These are phyloP conservation scores for Phaeosphaeriaceae sp. DNA, from an alignment of 2,329 filamentous ascomycete genomes.

Conservation along the genomic window DNA sequence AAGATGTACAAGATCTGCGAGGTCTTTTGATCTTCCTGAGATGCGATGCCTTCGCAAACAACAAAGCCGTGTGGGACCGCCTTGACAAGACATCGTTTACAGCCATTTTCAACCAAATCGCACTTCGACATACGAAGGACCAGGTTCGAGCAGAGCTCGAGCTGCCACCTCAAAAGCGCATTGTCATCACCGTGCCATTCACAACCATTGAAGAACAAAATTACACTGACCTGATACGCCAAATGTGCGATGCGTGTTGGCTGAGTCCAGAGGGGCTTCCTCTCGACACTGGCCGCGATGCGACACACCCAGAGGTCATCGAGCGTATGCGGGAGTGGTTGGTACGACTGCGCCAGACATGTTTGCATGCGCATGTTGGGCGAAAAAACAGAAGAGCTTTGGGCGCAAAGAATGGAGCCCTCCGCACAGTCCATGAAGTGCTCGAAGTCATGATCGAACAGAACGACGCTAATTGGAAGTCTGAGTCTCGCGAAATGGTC, in stretches of 20 bases:
- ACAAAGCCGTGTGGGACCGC: constrained; percentile 71
- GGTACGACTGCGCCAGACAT: constrained; percentile 78
- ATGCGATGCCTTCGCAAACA: constrained; percentile 77
- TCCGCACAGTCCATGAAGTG: constrained; percentile 86
- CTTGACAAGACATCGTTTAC: constrained; percentile 74
- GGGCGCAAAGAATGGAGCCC: constrained; percentile 68
- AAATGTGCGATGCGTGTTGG: constrained; percentile 76
- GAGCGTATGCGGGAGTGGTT: constrained; percentile 84
- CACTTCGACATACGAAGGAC: constrained; percentile 86
- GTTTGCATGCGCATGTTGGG: constrained; percentile 85
- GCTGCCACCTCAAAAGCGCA: constrained; percentile 82
- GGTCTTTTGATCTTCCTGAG: constrained; percentile 83
- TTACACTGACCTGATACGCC: constrained; percentile 77
- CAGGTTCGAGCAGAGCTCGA: constrained; percentile 78
- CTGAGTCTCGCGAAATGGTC: constrained; percentile 72
- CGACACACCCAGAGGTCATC: constrained; percentile 63
- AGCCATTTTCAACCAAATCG: constrained; percentile 73
- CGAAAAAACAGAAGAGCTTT: constrained; percentile 70
- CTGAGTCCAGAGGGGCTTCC: constrained; percentile 72
- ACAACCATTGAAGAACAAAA: constrained; percentile 90
- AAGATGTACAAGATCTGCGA: constrained; percentile 78
- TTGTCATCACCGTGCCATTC: constrained; percentile 89
- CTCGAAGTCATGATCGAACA: constrained; percentile 91
- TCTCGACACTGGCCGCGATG: constrained; percentile 68
- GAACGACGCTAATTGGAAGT: constrained; percentile 71